Percentiles rank a stretch among this genome's conserved stretches.
Conservation (phyloP, 331 rosid genomes). For the Arachis monticola region DNA sequence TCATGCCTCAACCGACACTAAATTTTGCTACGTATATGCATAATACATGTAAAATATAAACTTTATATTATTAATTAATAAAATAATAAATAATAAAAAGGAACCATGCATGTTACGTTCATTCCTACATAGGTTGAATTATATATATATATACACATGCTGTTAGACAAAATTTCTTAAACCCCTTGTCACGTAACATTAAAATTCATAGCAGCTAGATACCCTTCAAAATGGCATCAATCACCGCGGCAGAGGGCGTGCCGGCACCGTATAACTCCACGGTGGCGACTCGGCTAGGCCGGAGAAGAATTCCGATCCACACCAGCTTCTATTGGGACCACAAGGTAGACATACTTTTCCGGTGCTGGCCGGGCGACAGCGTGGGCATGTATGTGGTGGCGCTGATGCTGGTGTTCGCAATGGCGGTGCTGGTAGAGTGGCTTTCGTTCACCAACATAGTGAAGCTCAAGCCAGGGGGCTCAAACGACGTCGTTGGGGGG, state of each 20-base stretch:
- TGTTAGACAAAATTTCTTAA: background rate
- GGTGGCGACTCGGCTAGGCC: constrained; percentile 41
- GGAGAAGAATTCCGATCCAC: constrained; percentile 50
- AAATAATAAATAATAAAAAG: background rate
- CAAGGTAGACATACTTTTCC: constrained; percentile 56
- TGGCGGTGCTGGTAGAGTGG: constrained; percentile 71
- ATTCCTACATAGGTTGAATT: background rate
- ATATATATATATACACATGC: background rate
- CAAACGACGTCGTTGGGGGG: constrained; percentile 34
- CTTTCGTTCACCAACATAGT: constrained; percentile 52
- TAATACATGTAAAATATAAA: constrained; percentile 2
- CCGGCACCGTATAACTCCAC: constrained; percentile 41
- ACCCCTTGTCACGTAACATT: background rate
- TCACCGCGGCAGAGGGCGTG: constrained; percentile 8
- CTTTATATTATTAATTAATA: background rate
- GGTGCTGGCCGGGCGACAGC: constrained; percentile 71
- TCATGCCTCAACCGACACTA: constrained; percentile 40
- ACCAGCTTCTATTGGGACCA: constrained; percentile 64
- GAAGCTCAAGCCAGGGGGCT: constrained; percentile 40
- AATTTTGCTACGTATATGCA: background rate
- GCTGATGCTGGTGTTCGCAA: constrained; percentile 51
- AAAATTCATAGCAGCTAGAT: background rate
- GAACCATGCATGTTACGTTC: background rate
- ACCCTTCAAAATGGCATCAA: constrained; percentile 9
- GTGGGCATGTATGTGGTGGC: constrained; percentile 61